Evolutionary conservation across 2,329 filamentous ascomycete species (phyloP).

Genomic region (Xylariaceae sp.): DNA sequence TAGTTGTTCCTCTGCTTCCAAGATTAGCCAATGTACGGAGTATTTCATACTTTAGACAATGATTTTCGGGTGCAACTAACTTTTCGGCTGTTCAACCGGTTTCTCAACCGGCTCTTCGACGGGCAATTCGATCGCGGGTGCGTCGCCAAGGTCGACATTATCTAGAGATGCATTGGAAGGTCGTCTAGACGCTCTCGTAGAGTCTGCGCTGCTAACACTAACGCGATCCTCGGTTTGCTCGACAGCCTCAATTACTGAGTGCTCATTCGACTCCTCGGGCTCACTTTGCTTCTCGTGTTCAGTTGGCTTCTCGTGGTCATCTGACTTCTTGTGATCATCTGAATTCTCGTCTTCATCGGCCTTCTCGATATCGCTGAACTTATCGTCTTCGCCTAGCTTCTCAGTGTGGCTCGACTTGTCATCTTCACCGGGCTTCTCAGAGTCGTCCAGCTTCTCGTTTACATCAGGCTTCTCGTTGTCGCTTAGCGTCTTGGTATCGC

Average conservation of each 20-base stretch:
- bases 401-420: no score
- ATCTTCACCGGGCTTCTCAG: no score
- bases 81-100: slow-evolving; percentile 22
- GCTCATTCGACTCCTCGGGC: background rate
- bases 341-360: background rate
- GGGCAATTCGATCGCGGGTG: slow-evolving; percentile 32
- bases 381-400: no score
- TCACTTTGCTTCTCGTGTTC: slow-evolving; percentile 23
- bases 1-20: slow-evolving; percentile 28
- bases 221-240: slow-evolving; percentile 19
- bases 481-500: no score
- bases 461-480: no score
- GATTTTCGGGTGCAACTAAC: slow-evolving; percentile 15
- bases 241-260: slow-evolving; percentile 15
- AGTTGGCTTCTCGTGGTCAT: slow-evolving; percentile 20
- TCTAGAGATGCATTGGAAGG: slow-evolving; percentile 47
- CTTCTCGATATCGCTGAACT: background rate
- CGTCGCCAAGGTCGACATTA: slow-evolving; percentile 64
- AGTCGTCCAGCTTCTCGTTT: no score
- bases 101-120: no score
- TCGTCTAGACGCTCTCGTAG: slow-evolving; percentile 39
- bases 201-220: slow-evolving; percentile 23
- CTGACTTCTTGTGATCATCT: slow-evolving; percentile 11
- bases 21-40: slow-evolving; percentile 7
- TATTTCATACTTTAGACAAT: background rate